Percentiles rank a stretch among this genome's conserved stretches.
These are phyloP conservation scores for Barbarea vulgaris DNA, from an alignment of 345 rosid genomes.

Conservation along the genomic window DNA sequence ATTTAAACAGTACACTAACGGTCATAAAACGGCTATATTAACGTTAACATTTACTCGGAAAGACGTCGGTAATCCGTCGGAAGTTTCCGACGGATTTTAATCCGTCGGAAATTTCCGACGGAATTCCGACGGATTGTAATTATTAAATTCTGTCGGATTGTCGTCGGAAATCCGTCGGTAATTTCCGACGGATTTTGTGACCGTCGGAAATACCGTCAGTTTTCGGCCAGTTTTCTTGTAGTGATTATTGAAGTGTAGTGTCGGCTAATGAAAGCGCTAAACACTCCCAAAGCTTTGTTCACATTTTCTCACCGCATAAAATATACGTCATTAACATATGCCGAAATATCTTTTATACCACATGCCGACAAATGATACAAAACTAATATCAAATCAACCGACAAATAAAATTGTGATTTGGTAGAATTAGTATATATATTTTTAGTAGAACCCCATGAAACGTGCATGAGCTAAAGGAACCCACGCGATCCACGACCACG, in stretches of 20 bases:
- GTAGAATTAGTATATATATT: slow-evolving; percentile 8
- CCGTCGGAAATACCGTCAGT: too few relatives aligned
- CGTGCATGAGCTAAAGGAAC: slow-evolving; percentile 26
- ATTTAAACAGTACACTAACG: too few relatives aligned
- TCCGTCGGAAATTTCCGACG: too few relatives aligned
- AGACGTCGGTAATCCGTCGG: too few relatives aligned
- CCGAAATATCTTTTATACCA: not conserved
- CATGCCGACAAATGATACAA: slow-evolving; percentile 10
- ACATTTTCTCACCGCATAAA: slow-evolving; percentile 19
- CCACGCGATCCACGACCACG: slow-evolving; percentile 15
- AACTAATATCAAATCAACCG: slow-evolving; percentile 20
- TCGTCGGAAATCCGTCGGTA: too few relatives aligned
- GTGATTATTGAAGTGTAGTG: slow-evolving; percentile 31
- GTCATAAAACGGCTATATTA: too few relatives aligned
- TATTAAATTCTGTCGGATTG: too few relatives aligned
- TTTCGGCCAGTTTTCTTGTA: too few relatives aligned
- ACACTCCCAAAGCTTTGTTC: slow-evolving; percentile 15
- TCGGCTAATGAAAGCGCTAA: slow-evolving; percentile 21
- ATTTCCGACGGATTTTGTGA: too few relatives aligned
- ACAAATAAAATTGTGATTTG: slow-evolving; percentile 13
- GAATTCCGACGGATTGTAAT: too few relatives aligned
- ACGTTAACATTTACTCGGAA: too few relatives aligned
- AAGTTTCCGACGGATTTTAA: too few relatives aligned
- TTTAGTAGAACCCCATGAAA: not conserved
- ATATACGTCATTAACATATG: not conserved